These are phyloP conservation scores for Inga laurina DNA, from an alignment of 306 rosid species.

Conservation along the genomic window DNA sequence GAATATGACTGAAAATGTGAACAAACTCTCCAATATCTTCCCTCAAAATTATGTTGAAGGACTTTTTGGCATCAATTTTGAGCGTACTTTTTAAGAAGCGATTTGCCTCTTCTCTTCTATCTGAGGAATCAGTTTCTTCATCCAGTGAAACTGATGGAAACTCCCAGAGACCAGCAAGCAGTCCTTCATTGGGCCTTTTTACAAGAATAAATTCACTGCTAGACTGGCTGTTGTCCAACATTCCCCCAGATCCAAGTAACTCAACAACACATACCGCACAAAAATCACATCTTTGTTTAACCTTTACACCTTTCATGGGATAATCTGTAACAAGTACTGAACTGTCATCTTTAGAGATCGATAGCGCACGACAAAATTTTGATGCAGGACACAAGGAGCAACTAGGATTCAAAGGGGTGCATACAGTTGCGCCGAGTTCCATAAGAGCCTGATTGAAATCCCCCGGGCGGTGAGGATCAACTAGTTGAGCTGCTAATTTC, in stretches of 20 bases:
- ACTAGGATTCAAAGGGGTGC: constrained; percentile 74
- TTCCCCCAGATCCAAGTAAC: constrained; percentile 52
- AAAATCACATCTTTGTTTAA: constrained; percentile 70
- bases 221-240: constrained; percentile 30
- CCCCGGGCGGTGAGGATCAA: constrained; percentile 82
- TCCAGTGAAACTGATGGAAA: constrained; percentile 78
- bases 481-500: constrained; percentile 83
- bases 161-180: constrained; percentile 99
- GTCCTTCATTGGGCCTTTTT: constrained; percentile 85
- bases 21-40: constrained; percentile 85
- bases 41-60: constrained; percentile 50
- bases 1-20: constrained; percentile 88
- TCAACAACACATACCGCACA: constrained; percentile 84
- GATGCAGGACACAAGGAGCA: constrained; percentile 81
- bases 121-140: constrained; percentile 51
- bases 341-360: constrained; percentile 51
- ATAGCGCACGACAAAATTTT: constrained; percentile 64
- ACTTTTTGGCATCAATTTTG: constrained; percentile 55
- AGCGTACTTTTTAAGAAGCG: constrained; percentile 50
- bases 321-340: constrained; percentile 73
- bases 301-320: constrained; percentile 63
- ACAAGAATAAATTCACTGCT: constrained; percentile 69
- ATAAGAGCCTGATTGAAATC: constrained; percentile 94
- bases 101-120: constrained; percentile 60
- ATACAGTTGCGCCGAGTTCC: constrained; percentile 95